A percentile compares a stretch with the other conserved stretches of the same genome.
Conservation (phyloP, 1,284 basidiomycete species). For the Sutorius eximius region DNA sequence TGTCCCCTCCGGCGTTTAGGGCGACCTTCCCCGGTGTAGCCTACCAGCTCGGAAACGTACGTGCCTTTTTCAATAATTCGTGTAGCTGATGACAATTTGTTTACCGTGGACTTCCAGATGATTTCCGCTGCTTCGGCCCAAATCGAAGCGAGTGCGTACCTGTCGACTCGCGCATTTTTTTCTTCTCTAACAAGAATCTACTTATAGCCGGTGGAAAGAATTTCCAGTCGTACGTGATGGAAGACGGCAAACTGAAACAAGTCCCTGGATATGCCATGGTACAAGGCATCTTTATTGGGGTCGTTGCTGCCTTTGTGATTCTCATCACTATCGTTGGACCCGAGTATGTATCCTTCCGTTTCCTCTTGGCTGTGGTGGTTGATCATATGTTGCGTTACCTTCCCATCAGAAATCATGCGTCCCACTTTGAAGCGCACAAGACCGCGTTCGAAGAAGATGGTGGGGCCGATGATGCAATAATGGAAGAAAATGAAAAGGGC, state of each 20-base stretch:
- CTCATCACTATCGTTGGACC: slow-evolving; percentile 70
- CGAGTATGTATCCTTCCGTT: slow-evolving; percentile 49
- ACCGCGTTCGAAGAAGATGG: slow-evolving; percentile 77
- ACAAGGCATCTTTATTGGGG: slow-evolving; percentile 87
- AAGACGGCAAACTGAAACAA: slow-evolving; percentile 43
- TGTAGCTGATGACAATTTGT: background rate
- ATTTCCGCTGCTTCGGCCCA: slow-evolving; percentile 86
- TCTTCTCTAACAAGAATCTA: background rate
- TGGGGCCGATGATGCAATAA: slow-evolving; percentile 44
- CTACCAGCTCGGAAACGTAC: slow-evolving; percentile 80
- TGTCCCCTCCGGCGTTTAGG: slow-evolving; percentile 90
- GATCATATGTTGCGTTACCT: background rate
- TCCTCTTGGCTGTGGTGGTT: background rate
- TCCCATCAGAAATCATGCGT: slow-evolving; percentile 62
- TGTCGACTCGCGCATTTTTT: background rate
- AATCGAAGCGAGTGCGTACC: slow-evolving; percentile 78
- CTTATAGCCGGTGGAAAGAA: slow-evolving; percentile 59
- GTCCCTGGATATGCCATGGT: slow-evolving; percentile 84
- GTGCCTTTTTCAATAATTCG: slow-evolving; percentile 13
- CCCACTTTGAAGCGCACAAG: slow-evolving; percentile 82
- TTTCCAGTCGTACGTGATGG: slow-evolving; percentile 51
- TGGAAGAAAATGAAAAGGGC: slow-evolving; percentile 10
- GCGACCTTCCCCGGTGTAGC: slow-evolving; percentile 91
- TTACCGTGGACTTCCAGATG: slow-evolving; percentile 51
- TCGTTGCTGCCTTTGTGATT: slow-evolving; percentile 65